Evolutionary conservation across 2,329 filamentous ascomycete species (phyloP).

Genomic region (Clarireedia homoeocarpa): DNA sequence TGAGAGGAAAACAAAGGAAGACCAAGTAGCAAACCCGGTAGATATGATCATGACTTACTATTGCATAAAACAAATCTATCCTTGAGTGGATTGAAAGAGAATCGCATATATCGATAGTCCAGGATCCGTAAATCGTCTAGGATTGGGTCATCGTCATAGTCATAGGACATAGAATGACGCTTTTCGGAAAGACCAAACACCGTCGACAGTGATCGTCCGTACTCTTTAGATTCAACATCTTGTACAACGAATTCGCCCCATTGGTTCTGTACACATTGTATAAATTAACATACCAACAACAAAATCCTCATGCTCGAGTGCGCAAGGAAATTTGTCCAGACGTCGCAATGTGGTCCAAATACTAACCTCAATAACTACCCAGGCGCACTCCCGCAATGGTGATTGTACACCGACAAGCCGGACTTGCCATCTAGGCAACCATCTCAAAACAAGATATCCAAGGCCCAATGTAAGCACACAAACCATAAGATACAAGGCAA

Average conservation of each 20-base stretch:
- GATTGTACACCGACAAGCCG: constrained; percentile 61
- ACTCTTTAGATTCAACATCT: constrained; percentile 47
- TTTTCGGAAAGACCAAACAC: constrained; percentile 64
- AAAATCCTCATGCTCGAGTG: constrained; percentile 3
- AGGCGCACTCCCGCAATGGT: constrained; percentile 67
- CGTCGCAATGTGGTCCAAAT: not conserved
- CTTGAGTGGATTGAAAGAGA: constrained; percentile 81
- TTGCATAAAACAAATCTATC: constrained; percentile 83
- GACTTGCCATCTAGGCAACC: constrained; percentile 85
- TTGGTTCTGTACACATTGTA: constrained; percentile 58
- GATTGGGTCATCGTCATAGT: constrained; percentile 72
- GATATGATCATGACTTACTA: constrained; percentile 34
- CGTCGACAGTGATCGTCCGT: constrained; percentile 49
- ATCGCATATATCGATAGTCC: constrained; percentile 89
- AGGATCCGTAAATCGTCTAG: constrained; percentile 67
- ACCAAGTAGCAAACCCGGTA: no score
- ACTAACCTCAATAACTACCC: constrained; percentile 81
- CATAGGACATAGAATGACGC: constrained; percentile 45
- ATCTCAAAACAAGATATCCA: constrained; percentile 77
- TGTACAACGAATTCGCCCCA: constrained; percentile 89
- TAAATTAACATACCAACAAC: constrained; percentile 25
- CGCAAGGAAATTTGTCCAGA: not conserved
- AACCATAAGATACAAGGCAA: constrained; percentile 57
- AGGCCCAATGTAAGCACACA: constrained; percentile 69
- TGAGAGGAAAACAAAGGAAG: no score